Evolutionary conservation across 225 moss, liverwort and hornwort genomes (phyloP), one percentile per base, ranked within the genome.

Genomic region (Sphagnum contortum): DNA sequence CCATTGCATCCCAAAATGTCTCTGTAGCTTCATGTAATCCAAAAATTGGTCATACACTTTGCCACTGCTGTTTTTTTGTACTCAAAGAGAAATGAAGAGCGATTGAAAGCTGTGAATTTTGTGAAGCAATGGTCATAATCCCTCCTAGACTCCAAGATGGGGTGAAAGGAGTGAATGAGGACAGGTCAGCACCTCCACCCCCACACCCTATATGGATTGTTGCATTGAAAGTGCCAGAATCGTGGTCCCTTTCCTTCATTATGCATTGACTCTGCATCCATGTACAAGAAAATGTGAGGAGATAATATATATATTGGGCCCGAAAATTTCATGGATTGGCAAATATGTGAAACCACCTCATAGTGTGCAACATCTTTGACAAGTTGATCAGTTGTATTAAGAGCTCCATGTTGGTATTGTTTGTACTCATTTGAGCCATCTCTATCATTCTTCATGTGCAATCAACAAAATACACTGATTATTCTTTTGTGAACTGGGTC

Each of bases 1-100:
- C 70, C 73, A 51, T 91, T 91, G 60, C 91, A 95, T 12, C 94
- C 89, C 8, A 88, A 51, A 5, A 95, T 65, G 64, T 95, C 91
- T 51, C 3, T 70, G 63, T n/a, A 81, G 86, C n/a, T 77, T 8
- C 89, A 64, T 12, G 69, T 66, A 60, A 95, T 81, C 59, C 72
- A 75, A 59, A 59, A 91, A 88, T 6, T 62, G 54, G 65, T 95
- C 91, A 45, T 68, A 58, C 0, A 95, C 72, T 5, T n/a, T 2
- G 2, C 89, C 94, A 61, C 84, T 74, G 8, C 72, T 73, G 68
- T 86, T 8, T 70, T 55, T 60, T 79, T 92, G 71, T 80, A 92
- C 55, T 95, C 84, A 2, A 90, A 76, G 7, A 84, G 76, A 60
- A 90, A 66, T 54, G 66, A 79, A 0, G 77, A 82, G 56, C 78